Conservation (phyloP, 352 stramenopile species). For the Globisporangium barbulae region DNA sequence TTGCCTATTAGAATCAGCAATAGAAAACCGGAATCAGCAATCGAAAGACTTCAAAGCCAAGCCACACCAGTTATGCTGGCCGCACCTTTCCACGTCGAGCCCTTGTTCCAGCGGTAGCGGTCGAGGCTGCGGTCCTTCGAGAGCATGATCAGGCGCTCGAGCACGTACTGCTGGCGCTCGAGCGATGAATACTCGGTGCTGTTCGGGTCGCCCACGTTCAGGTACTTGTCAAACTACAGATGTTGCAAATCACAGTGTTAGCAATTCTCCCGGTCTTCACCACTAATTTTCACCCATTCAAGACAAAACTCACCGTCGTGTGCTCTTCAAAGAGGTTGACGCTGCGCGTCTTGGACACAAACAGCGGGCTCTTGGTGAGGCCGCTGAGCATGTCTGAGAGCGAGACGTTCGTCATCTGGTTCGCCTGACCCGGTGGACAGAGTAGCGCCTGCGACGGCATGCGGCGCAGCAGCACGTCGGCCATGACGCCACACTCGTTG, state of each 20-base stretch:
- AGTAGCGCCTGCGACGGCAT: slow-evolving; percentile 70
- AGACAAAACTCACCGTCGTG: slow-evolving; percentile 48
- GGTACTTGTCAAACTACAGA: slow-evolving; percentile 82
- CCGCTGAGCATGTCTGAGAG: slow-evolving; percentile 71
- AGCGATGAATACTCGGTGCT: slow-evolving; percentile 70
- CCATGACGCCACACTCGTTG: slow-evolving; percentile 75
- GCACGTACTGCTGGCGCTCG: slow-evolving; percentile 80
- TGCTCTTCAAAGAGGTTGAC: slow-evolving; percentile 83
- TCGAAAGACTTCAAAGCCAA: neutral
- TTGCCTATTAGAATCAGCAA: slow-evolving; percentile 35
- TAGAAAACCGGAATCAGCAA: neutral
- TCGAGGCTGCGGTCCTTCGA: slow-evolving; percentile 84
- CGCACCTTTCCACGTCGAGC: slow-evolving; percentile 66
- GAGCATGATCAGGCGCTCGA: slow-evolving; percentile 83
- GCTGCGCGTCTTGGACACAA: slow-evolving; percentile 69
- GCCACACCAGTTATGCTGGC: neutral
- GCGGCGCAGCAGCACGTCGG: slow-evolving; percentile 69
- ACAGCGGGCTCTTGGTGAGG: slow-evolving; percentile 62
- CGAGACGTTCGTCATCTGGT: slow-evolving; percentile 82
- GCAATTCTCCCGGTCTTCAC: neutral
- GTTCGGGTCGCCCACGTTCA: slow-evolving; percentile 76
- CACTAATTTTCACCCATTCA: neutral
- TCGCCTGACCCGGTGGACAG: slow-evolving; percentile 64
- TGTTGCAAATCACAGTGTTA: slow-evolving; percentile 11
- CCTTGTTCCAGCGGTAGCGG: slow-evolving; percentile 82